Percentiles rank a stretch among this genome's conserved stretches.
phyloP scores from a whole-genome alignment of 495 filamentous ascomycete species.

The Staphylotrichum tortipilum region DNA sequence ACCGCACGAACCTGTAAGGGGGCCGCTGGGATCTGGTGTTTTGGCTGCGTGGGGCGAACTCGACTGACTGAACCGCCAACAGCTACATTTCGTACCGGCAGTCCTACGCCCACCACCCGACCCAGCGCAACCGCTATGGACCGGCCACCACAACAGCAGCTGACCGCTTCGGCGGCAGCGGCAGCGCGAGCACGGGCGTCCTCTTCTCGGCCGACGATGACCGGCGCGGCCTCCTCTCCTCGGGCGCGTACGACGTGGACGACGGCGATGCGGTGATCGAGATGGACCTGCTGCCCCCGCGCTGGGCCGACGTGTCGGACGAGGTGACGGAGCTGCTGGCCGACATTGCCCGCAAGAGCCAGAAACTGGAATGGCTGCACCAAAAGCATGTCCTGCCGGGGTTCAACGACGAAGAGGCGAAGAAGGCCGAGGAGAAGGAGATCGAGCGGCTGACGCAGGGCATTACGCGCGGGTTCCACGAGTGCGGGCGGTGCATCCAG shows the following conservation, averaged over 20 bases:
- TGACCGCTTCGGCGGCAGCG: constrained; percentile 62
- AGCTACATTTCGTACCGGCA: constrained; percentile 99
- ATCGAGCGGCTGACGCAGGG: constrained; percentile 87
- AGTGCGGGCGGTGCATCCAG: constrained; percentile 80
- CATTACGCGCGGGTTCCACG: constrained; percentile 81
- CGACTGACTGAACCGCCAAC: neutral
- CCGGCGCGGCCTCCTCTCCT: constrained; percentile 77
- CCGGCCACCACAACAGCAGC: constrained; percentile 40
- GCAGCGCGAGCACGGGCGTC: constrained; percentile 29
- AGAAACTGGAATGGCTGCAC: constrained; percentile 81
- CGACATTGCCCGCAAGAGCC: constrained; percentile 72
- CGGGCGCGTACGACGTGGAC: constrained; percentile 69
- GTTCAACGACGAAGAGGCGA: constrained; percentile 88
- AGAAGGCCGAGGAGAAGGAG: constrained; percentile 70
- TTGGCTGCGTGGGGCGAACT: too few relatives aligned
- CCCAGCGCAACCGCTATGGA: constrained; percentile 68
- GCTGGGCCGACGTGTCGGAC: constrained; percentile 92
- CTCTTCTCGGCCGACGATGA: constrained; percentile 49
- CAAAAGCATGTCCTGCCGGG: constrained; percentile 95
- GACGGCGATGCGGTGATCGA: constrained; percentile 90
- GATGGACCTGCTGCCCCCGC: constrained; percentile 92
- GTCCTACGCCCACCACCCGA: constrained; percentile 90
- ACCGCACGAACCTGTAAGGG: constrained; percentile 94
- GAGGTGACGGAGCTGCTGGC: constrained; percentile 79
- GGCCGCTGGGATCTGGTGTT: too few relatives aligned